phyloP scores from a whole-genome alignment of 352 stramenopile genomes.

The Pythium grandisporangium region DNA sequence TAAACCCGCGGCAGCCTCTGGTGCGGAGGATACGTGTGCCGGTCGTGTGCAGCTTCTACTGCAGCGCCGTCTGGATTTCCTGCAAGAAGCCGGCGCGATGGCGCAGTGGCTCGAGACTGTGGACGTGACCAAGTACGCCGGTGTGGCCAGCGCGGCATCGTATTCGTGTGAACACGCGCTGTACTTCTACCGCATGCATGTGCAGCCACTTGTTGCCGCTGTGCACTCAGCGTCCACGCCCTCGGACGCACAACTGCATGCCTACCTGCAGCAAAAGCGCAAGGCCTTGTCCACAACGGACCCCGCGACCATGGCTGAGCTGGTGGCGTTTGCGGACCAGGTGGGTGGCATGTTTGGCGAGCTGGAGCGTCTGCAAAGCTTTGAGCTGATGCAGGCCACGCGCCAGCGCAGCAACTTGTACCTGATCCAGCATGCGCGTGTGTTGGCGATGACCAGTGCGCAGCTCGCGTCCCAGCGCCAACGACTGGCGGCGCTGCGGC shows the following conservation, averaged over 20 bases:
- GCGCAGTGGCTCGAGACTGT: conserved; percentile 78
- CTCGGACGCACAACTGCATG: conserved; percentile 11
- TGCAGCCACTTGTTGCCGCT: conserved; percentile 70
- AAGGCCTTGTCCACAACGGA: conserved; percentile 18
- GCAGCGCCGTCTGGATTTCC: conserved; percentile 58
- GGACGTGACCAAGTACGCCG: conserved; percentile 27
- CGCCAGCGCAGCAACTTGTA: conserved; percentile 91
- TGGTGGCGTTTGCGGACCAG: conserved; percentile 43
- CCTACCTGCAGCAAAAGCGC: conserved; percentile 14
- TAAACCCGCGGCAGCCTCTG: conserved; percentile 31
- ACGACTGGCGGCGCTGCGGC: conserved; percentile 79
- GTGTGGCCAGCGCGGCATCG: conserved; percentile 55
- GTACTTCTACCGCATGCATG: conserved; percentile 92
- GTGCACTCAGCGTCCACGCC: conserved; percentile 7
- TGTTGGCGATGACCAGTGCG: conserved; percentile 96
- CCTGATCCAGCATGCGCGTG: conserved; percentile 91
- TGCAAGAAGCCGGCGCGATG: conserved; percentile 91
- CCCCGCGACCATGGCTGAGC: conserved; percentile 10
- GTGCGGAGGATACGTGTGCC: conserved; percentile 69
- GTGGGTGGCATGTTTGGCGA: conserved; percentile 91
- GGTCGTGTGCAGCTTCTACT: conserved; percentile 88
- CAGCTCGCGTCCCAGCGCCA: conserved; percentile 87
- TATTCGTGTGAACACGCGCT: conserved; percentile 96
- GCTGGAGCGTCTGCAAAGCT: conserved; percentile 86
- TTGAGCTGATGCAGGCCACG: conserved; percentile 92